Base-by-base conservation (phyloP, 148 eudicot genomes). In the Camellia sinensis region DNA sequence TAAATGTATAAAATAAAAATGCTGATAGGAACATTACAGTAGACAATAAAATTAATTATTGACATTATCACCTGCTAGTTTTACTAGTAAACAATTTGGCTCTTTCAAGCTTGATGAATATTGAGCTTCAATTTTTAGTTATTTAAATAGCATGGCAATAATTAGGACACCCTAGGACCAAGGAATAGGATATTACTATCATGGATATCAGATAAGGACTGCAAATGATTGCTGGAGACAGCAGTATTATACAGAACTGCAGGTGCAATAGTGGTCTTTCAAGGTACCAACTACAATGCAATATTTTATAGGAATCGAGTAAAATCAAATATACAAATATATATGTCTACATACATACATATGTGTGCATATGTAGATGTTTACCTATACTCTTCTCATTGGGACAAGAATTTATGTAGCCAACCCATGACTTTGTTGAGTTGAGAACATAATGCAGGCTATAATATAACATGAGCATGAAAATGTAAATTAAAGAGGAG, bases 71-170 rank as follows among this genome's bases (percentile, higher is more conserved):
- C 21, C 4, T 21, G 41, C n/a, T n/a, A 46, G 11, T 14, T 67
- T 48, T 43, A 43, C 43, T 67, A 48, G 19, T 69, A 45, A 11
- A 69, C 53, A 44, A 3, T 18, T 19, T 40, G 19, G 73, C 53
- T 17, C 73, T 69, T 69, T 69, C 73, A 69, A 44, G 54, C 73
- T 44, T 44, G 53, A 69, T 43, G 50, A 69, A 44, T 69, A 45
- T 45, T 44, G 12, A 44, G 45, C 6, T 69, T 18, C 29, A 45
- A 44, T 45, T n/a, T 44, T 3, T 18, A 53, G n/a, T 44, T 2
- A 45, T 2, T 68, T 8, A 45, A 69, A 69, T 22, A 43, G 7
- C 22, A 69, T 1, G 14, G 52, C 52, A 69, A 69, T 40, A 44
- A 10, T 69, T 44, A 69, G 17, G 19, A 44, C 52, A 45, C 46